These are phyloP conservation scores for Naganishia onofrii DNA, from an alignment of 768 basidiomycete genomes.

Conservation along the genomic window DNA sequence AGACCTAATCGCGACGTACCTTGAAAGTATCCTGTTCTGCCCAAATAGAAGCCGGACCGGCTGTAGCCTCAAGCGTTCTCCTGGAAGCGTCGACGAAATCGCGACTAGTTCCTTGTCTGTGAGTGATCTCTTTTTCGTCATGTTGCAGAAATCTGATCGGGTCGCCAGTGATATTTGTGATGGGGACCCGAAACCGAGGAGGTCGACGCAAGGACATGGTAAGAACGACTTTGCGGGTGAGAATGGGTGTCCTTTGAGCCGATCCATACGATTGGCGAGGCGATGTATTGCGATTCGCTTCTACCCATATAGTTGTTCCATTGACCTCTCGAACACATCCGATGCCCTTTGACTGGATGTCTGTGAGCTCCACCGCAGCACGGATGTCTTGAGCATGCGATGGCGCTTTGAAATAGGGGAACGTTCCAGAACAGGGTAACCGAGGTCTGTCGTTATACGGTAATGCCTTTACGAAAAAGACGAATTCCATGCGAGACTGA, in stretches of 20 bases:
- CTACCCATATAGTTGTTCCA: not conserved
- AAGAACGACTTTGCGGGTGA: constrained; percentile 33
- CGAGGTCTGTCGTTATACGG: not conserved
- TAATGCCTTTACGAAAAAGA: constrained; percentile 10
- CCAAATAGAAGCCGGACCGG: constrained; percentile 5
- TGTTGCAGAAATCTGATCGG: not conserved
- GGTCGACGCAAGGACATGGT: constrained; percentile 44
- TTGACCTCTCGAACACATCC: constrained; percentile 20
- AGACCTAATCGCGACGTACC: not conserved
- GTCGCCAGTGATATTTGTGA: not conserved
- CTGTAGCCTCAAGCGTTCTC: constrained; percentile 13
- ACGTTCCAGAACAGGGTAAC: not conserved
- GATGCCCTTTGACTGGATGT: constrained; percentile 27
- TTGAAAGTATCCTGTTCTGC: constrained; percentile 31
- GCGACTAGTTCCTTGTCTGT: constrained; percentile 17
- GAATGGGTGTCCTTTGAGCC: not conserved
- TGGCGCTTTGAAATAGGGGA: not conserved
- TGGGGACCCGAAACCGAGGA: constrained; percentile 39
- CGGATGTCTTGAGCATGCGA: not conserved
- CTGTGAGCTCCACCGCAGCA: constrained; percentile 20
- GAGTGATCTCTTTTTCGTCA: not conserved
- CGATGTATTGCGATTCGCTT: not conserved
- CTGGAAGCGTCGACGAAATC: constrained; percentile 23
- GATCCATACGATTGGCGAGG: constrained; percentile 8
- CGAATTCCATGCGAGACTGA: constrained; percentile 13